Percentiles rank a stretch among this genome's conserved stretches.
Conservation (phyloP, 139 green algal genomes). For the Zygnema cylindricum region DNA sequence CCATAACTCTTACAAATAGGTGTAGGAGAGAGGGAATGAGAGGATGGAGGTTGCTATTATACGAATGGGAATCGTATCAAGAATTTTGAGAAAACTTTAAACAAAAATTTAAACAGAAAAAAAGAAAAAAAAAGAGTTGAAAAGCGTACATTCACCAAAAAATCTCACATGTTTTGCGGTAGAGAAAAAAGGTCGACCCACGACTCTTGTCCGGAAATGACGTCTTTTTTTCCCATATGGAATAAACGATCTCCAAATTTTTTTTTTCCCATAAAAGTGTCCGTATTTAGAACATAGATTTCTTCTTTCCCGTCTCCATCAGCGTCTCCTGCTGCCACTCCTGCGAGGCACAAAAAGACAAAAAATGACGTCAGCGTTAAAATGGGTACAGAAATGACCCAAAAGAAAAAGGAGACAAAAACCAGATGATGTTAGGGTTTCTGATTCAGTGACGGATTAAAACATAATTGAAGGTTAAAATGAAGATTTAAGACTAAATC, state of each 20-base stretch:
- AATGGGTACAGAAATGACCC: too few relatives aligned
- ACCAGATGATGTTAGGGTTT: too few relatives aligned
- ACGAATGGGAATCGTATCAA: too few relatives aligned
- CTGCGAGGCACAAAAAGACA: not conserved
- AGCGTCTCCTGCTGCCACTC: conserved; percentile 48
- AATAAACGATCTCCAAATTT: conserved; percentile 36
- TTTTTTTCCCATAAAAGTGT: conserved; percentile 55
- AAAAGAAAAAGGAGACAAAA: too few relatives aligned
- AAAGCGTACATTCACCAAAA: too few relatives aligned
- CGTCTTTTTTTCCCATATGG: conserved; percentile 25
- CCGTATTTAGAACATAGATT: conserved; percentile 61
- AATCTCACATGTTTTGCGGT: conserved; percentile 4
- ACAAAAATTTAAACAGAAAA: not conserved
- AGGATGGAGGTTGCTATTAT: too few relatives aligned
- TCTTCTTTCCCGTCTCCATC: conserved; percentile 57
- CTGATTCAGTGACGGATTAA: too few relatives aligned
- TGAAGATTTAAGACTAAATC: too few relatives aligned
- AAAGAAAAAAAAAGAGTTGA: not conserved
- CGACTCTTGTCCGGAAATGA: conserved; percentile 6
- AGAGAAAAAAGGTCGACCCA: conserved; percentile 31
- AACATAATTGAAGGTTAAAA: too few relatives aligned
- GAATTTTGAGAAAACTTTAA: not conserved
- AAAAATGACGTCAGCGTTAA: too few relatives aligned
- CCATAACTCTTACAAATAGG: too few relatives aligned
- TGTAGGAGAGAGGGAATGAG: too few relatives aligned